These are phyloP conservation scores for Micromonas commoda DNA, from an alignment of 139 green algal genomes.

Conservation along the genomic window DNA sequence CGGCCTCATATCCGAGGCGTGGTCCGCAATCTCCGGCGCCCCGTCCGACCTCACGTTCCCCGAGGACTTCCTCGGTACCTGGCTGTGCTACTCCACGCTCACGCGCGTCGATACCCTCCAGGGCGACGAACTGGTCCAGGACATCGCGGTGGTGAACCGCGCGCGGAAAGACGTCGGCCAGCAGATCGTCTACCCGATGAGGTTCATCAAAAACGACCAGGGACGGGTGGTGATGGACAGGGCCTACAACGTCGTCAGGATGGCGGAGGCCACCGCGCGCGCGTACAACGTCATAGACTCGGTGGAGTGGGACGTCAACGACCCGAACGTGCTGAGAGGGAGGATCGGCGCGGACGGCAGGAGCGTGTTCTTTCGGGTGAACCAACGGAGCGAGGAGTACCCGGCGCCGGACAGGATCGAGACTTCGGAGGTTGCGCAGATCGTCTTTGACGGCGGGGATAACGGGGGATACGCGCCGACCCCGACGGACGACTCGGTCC, in stretches of 20 bases:
- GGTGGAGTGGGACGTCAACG: slow-evolving; percentile 1
- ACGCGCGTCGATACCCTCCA: not conserved
- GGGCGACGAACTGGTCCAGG: not conserved
- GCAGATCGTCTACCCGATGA: not conserved
- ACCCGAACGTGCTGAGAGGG: not conserved
- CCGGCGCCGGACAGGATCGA: not conserved
- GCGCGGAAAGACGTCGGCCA: not conserved
- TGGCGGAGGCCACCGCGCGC: not conserved
- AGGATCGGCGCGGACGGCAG: not conserved
- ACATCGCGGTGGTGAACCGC: not conserved
- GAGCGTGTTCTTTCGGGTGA: not conserved
- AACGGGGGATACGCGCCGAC: not conserved
- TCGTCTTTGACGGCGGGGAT: not conserved
- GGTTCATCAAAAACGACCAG: not conserved
- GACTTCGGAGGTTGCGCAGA: not conserved
- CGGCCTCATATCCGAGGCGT: not conserved
- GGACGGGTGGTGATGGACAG: not conserved
- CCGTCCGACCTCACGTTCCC: slow-evolving; percentile 9
- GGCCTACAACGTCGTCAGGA: not conserved
- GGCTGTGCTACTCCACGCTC: not conserved
- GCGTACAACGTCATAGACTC: not conserved
- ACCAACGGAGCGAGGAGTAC: not conserved
- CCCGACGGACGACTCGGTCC: not conserved
- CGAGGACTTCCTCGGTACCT: not conserved
- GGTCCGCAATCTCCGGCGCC: not conserved